Evolutionary conservation across 1,284 basidiomycete species (phyloP), one percentile per base, ranked within the genome.

Genomic region (Pyrrhoderma lamaoense): DNA sequence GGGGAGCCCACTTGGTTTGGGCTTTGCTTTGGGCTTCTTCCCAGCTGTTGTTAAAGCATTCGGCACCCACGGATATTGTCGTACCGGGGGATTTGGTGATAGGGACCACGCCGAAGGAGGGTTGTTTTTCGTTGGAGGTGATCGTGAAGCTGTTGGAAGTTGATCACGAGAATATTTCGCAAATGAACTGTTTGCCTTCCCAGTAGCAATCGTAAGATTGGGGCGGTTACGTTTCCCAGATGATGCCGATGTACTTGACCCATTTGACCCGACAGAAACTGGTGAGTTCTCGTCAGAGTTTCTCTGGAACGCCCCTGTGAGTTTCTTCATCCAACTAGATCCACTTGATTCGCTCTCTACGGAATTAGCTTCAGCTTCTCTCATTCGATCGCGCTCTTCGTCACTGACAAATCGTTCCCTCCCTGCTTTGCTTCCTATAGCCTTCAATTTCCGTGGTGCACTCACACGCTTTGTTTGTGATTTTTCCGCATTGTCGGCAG

Each of bases 371-470:
- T 53, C 47, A 38, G 47, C 48, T 8, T 22, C 45, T 11, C 42
- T 34, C 42, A 52, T 49, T 3, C 51, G 54, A n/a, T 23, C 54
- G 34, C 53, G 54, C 49, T 64, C 58, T 21, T 60, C 60, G 49
- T 70, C 66, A 5, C 42, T 51, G 27, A 64, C 56, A 36, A 62
- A 56, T 31, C 54, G 59, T 48, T 70, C 65, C 43, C 59, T 63
- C 1, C 64, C 63, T 25, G 63, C 62, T 59, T 68, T 71, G 52
- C 65, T 65, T 8, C 73, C 70, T 52, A 76, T 58, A 11, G 73
- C 67, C 62, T 70, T 67, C n/a, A 77, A 61, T 60, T 70, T 77
- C 58, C 66, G 70, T 3, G 71, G 64, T 13, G 14, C 22, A 13
- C 51, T 42, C 44, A 60, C 64, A 56, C 64, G 68, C 54, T 68